These are phyloP conservation scores for Cicer arietinum DNA, from an alignment of 306 rosid genomes.

Conservation along the genomic window DNA sequence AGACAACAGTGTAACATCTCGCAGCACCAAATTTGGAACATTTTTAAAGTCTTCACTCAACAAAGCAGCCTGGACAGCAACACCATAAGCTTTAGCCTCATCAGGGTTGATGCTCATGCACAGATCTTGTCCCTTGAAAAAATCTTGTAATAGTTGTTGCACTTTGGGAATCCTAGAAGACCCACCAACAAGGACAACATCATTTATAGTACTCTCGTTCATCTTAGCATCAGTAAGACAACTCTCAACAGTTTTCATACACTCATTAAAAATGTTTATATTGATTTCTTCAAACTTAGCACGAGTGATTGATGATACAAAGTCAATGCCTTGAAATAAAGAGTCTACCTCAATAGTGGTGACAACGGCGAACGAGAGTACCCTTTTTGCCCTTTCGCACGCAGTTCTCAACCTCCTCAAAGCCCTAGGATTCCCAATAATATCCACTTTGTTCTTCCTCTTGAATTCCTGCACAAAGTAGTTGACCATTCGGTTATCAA, in stretches of 20 bases:
- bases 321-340: background rate
- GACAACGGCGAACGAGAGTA: background rate
- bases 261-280: background rate
- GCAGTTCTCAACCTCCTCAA: too few relatives aligned
- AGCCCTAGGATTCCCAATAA: too few relatives aligned
- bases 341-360: conserved; percentile 24
- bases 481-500: too few relatives aligned
- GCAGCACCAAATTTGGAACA: conserved; percentile 45
- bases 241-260: background rate
- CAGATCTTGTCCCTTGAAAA: background rate
- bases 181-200: conserved; percentile 35
- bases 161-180: conserved; percentile 40
- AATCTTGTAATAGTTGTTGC: conserved; percentile 4
- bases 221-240: conserved; percentile 16
- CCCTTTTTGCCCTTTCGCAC: conserved; percentile 39
- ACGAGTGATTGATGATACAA: background rate
- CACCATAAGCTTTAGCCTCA: conserved; percentile 44
- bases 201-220: conserved; percentile 1
- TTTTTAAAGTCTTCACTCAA: background rate
- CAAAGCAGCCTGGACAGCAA: conserved; percentile 16
- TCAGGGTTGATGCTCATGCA: conserved; percentile 17
- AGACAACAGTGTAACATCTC: conserved; percentile 60
- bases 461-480: too few relatives aligned
- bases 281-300: conserved; percentile 30
- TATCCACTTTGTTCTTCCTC: too few relatives aligned